Base-by-base conservation (phyloP, 441 rosid species). In the Pelargonium cotyledonis region DNA sequence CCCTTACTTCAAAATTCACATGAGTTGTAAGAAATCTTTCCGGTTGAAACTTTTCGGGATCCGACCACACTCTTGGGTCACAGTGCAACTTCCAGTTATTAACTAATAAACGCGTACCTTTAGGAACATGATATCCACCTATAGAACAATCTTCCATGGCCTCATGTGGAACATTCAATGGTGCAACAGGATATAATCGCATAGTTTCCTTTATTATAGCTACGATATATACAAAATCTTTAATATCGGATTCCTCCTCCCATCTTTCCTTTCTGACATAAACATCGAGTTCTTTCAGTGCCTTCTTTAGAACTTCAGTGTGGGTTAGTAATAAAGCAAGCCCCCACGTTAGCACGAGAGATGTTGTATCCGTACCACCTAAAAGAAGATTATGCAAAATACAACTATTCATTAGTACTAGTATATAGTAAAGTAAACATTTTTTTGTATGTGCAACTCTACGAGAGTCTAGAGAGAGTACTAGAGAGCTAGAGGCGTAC, bases 1-100 rank as follows among this genome's bases (percentile, higher is more conserved):
- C 89, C 69, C 68, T 74, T 0, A 81, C 80, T 70, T 80, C 84
- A 68, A 70, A 35, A 57, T 77, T 65, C 14, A 47, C 75, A 66
- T 72, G 75, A 8, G 76, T 80, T 26, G 72, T 68, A 1, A 83
- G 44, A 77, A 85, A 83, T 69, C 87, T 81, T 72, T 85, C 84
- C 40, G 87, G 87, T 62, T 65, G 60, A 47, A 80, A 81, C 47
- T 83, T 83, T 12, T 65, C 64, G 46, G 85, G 82, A 64, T 73
- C 65, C 7, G 43, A 8, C 78, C 79, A 82, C 38, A 81, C 69
- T 58, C 76, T 78, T 1, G 85, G 85, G 53, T 85, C 89, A 19
- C 85, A 81, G 21, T 83, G 86, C 70, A 83, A 18, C 79, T 73
- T 77, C 75, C 68, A 77, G 18, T 70, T 31, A 69, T 83, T 83